Evolutionary conservation across 2,329 filamentous ascomycete species (phyloP).

Genomic region (Fusarium agapanthi): DNA sequence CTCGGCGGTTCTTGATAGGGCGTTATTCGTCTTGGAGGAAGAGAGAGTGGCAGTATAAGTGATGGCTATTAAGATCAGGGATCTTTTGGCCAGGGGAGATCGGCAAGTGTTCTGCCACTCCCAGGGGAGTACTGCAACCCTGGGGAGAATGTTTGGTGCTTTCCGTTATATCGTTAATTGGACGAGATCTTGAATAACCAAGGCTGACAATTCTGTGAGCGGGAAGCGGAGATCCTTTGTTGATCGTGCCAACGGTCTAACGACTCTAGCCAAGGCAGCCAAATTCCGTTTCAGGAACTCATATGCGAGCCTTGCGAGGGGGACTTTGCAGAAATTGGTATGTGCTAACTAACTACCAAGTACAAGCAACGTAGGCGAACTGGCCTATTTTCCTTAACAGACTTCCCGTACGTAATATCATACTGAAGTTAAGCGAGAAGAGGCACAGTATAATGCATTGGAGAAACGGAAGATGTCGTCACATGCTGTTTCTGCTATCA

Average conservation of each 20-base stretch:
- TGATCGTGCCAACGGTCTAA: conserved; percentile 19
- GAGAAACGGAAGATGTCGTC: neutral
- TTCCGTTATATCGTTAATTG: conserved; percentile 14
- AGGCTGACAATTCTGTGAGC: conserved; percentile 15
- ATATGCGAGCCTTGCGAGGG: conserved; percentile 6
- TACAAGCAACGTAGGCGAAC: conserved; percentile 9
- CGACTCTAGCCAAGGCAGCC: neutral
- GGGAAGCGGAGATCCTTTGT: conserved; percentile 21
- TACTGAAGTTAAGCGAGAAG: conserved; percentile 7
- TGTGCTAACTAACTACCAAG: neutral
- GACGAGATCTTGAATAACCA: conserved; percentile 14
- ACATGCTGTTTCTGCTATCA: conserved; percentile 19
- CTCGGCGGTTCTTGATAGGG: conserved; percentile 31
- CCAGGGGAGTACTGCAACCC: conserved; percentile 20
- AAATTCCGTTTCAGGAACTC: conserved; percentile 19
- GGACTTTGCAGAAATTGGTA: conserved; percentile 9
- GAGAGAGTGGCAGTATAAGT: neutral
- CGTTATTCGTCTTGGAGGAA: neutral
- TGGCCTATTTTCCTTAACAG: neutral
- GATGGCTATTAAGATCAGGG: conserved; percentile 26
- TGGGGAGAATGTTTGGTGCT: conserved; percentile 26
- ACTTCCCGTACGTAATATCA: neutral
- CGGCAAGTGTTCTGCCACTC: conserved; percentile 14
- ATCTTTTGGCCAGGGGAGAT: conserved; percentile 10
- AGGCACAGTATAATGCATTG: conserved; percentile 4